A percentile compares a stretch with the other conserved stretches of the same genome.
phyloP scores from a whole-genome alignment of 495 filamentous ascomycete genomes.

The Neurospora cerealis region DNA sequence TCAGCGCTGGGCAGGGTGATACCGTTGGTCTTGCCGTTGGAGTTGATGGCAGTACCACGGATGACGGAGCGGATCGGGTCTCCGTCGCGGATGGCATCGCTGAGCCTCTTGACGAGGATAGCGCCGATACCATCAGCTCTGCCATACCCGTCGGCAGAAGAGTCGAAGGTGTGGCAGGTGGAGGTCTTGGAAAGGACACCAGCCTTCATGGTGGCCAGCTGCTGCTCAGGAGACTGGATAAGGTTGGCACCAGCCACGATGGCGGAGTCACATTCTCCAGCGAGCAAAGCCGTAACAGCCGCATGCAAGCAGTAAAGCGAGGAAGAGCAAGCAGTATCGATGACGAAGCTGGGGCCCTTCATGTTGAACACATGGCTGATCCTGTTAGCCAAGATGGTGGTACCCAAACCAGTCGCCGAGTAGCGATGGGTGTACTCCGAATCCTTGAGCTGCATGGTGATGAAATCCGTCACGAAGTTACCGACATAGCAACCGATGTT shows the following conservation, averaged over 20 bases:
- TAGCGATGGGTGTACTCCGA: conserved; percentile 12
- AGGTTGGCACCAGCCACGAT: conserved; percentile 44
- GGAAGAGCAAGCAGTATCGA: conserved; percentile 47
- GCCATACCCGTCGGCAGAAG: conserved; percentile 50
- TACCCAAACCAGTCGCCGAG: conserved; percentile 18
- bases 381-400: conserved; percentile 34
- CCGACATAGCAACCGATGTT: conserved; percentile 45
- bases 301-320: conserved; percentile 43
- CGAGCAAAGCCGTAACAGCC: conserved; percentile 38
- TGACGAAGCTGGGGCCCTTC: conserved; percentile 27
- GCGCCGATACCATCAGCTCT: conserved; percentile 48
- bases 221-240: conserved; percentile 34
- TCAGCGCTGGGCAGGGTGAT: conserved; percentile 42
- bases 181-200: conserved; percentile 29
- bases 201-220: conserved; percentile 21
- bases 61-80: conserved; percentile 52
- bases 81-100: conserved; percentile 36
- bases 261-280: conserved; percentile 25
- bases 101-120: conserved; percentile 44
- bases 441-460: conserved; percentile 30
- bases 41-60: conserved; percentile 40
- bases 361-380: conserved; percentile 42
- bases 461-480: conserved; percentile 60
- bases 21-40: conserved; percentile 38
- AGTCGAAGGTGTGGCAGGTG: conserved; percentile 49